Evolutionary conservation across 495 filamentous ascomycete genomes (phyloP).

Genomic region (Aspergillus bertholletiae): DNA sequence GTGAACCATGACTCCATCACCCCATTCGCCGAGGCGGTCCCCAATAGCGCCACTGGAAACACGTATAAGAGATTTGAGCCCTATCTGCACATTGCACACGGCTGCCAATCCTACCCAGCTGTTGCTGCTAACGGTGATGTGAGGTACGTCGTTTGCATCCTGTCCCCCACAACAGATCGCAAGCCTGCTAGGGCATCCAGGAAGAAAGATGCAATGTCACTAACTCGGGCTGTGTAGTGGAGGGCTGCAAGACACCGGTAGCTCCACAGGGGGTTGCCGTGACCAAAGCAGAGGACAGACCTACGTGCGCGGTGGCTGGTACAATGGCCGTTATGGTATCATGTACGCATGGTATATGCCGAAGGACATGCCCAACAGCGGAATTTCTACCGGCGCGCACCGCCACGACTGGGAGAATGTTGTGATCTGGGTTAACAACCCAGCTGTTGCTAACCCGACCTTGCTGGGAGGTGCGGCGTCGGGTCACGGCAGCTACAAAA

Average conservation of each 20-base stretch:
- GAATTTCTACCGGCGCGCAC: slow-evolving; percentile 1
- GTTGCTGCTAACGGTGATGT: slow-evolving; percentile 5
- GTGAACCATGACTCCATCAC: slow-evolving; percentile 3
- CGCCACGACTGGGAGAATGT: slow-evolving; percentile 10
- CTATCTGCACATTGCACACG: slow-evolving; percentile 6
- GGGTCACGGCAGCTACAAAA: slow-evolving; percentile 4
- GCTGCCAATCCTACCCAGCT: slow-evolving; percentile 7
- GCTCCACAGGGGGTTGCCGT: slow-evolving; percentile 3
- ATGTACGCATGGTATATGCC: slow-evolving; percentile 10
- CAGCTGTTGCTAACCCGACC: background rate
- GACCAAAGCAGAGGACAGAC: slow-evolving; percentile 8
- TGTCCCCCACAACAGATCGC: no score
- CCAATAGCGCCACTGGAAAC: slow-evolving; percentile 1
- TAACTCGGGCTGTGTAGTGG: background rate
- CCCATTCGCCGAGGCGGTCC: slow-evolving; percentile 1
- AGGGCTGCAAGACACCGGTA: slow-evolving; percentile 4
- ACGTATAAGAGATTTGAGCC: slow-evolving; percentile 5
- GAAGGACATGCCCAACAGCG: slow-evolving; percentile 6
- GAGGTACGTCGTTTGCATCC: background rate
- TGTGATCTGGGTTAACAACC: slow-evolving; percentile 7
- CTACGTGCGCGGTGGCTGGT: slow-evolving; percentile 5
- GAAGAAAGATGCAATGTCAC: no score
- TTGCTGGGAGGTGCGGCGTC: slow-evolving; percentile 4
- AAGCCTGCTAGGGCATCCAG: no score
- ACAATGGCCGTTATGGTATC: slow-evolving; percentile 6